A percentile compares a stretch with the other conserved stretches of the same genome.
phyloP scores from a whole-genome alignment of 1,139 yeast genomes.

The Debaryomyces fabryi region DNA sequence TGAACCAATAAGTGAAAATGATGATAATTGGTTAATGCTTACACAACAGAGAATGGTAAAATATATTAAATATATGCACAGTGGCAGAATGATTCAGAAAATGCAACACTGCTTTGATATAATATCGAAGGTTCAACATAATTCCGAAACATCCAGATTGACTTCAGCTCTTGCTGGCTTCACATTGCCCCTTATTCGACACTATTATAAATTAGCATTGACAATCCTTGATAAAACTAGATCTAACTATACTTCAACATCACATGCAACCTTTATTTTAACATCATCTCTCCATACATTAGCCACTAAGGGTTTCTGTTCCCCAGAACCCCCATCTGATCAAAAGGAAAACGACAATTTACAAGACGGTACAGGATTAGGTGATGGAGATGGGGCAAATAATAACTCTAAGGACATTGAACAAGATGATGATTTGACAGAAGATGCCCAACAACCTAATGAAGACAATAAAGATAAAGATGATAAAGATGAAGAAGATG shows the following conservation, averaged over 20 bases:
- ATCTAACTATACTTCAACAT: constrained; percentile 50
- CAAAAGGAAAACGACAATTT: constrained; percentile 63
- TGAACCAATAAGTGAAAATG: constrained; percentile 46
- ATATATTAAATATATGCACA: constrained; percentile 34
- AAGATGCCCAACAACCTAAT: constrained; percentile 84
- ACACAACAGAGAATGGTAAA: constrained; percentile 48
- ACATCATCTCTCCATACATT: constrained; percentile 59
- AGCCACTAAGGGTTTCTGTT: constrained; percentile 89
- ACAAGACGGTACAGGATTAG: constrained; percentile 93
- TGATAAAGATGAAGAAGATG: constrained; percentile 58
- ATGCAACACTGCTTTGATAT: constrained; percentile 21
- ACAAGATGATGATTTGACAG: constrained; percentile 88
- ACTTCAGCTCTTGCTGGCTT: constrained; percentile 51
- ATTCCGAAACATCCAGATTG: constrained; percentile 36
- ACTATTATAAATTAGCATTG: constrained; percentile 50
- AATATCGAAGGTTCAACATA: constrained; percentile 35
- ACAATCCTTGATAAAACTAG: constrained; percentile 45
- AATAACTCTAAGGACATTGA: constrained; percentile 80
- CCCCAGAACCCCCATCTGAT: constrained; percentile 81
- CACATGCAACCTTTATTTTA: constrained; percentile 65
- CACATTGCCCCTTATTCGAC: constrained; percentile 58
- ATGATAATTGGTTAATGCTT: constrained; percentile 64
- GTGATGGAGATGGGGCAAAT: constrained; percentile 92
- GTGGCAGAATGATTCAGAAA: constrained; percentile 29
- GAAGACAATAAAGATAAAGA: constrained; percentile 71